Percentiles rank a stretch among this genome's conserved stretches.
phyloP scores from a whole-genome alignment of 2,329 filamentous ascomycete genomes.

The Alternaria brassicae region DNA sequence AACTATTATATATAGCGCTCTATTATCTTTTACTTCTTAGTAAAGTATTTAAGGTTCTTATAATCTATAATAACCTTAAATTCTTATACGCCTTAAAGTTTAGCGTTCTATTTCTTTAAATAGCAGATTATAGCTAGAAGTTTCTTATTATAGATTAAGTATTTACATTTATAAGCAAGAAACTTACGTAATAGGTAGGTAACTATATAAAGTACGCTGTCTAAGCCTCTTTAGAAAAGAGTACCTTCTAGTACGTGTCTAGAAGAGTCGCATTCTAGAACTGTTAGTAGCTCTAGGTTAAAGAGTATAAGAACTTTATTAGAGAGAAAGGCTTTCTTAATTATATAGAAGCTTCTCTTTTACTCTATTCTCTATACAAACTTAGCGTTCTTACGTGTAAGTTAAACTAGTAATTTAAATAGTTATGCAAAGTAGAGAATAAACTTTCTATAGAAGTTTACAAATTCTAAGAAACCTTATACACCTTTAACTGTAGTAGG shows the following conservation, averaged over 20 bases:
- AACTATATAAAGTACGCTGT: not conserved
- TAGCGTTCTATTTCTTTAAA: not conserved
- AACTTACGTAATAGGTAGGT: not conserved
- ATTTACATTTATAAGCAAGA: not conserved
- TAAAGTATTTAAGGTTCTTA: not conserved
- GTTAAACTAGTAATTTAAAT: too few relatives aligned
- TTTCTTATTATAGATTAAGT: too few relatives aligned
- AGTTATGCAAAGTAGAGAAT: too few relatives aligned
- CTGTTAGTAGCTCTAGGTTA: not conserved
- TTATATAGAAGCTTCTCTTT: too few relatives aligned
- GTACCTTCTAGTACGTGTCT: not conserved
- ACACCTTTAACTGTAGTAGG: not conserved
- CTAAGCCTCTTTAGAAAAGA: not conserved
- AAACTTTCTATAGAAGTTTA: slow-evolving; percentile 1
- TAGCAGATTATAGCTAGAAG: not conserved
- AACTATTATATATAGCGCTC: not conserved
- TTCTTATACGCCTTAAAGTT: not conserved
- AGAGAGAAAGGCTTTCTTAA: too few relatives aligned
- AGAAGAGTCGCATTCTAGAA: not conserved
- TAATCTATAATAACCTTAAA: not conserved
- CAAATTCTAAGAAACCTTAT: not conserved
- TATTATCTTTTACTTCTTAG: not conserved
- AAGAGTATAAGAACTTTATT: too few relatives aligned
- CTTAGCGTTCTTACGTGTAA: too few relatives aligned
- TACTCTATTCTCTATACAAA: too few relatives aligned